Base-by-base conservation (phyloP, 108 stramenopile genomes). In the Epipyxis sp. region DNA sequence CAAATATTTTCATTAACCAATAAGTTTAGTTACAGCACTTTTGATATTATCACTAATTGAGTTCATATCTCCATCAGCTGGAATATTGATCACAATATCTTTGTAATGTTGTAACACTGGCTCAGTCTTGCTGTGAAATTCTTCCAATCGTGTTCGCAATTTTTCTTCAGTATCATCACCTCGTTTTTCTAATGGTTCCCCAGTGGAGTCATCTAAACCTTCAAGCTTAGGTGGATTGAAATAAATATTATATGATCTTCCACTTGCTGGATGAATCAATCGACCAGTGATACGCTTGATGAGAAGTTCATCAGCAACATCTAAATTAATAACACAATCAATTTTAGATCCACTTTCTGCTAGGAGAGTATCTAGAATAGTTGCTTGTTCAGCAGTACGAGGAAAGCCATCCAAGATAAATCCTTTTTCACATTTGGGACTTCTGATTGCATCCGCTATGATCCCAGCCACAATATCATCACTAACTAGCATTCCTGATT, bases 401-500 rank as follows among this genome's bases (percentile, higher is more conserved):
- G 97, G 97, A 87, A 99, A 99, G 40, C 98, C 98, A 78, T 94
- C 93, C 54, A 99, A 90, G 80, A 99, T 95, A 87, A 98, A 98
- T 35, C 98, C 98, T 80, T 92, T 90, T 59, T 80, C 78, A 87
- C 97, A 98, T 71, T 97, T 95, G 1, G 85, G 86, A 40, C 92
- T 87, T 59, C 91, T 67, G 85, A 99, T 94, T 40, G 80, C 80
- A 67, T 85, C 84, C 40, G 61, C 46, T 35, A 85, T 69, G 85
- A 95, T 94, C 0, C 93, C 94, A 32, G 95, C 91, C 44, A 97
- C 94, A 74, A 97, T 91, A n/a, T 97, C 96, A 77, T 97, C 94
- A 42, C 89, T 87, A 65, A 97, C 98, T 41, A 97, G 84, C 40
- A 92, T 92, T 65, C 98, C 98, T 6, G 94, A 90, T 85, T 95